phyloP scores from a whole-genome alignment of 371 early-diverging fungal genomes.

The Syncephalastrum racemosum region DNA sequence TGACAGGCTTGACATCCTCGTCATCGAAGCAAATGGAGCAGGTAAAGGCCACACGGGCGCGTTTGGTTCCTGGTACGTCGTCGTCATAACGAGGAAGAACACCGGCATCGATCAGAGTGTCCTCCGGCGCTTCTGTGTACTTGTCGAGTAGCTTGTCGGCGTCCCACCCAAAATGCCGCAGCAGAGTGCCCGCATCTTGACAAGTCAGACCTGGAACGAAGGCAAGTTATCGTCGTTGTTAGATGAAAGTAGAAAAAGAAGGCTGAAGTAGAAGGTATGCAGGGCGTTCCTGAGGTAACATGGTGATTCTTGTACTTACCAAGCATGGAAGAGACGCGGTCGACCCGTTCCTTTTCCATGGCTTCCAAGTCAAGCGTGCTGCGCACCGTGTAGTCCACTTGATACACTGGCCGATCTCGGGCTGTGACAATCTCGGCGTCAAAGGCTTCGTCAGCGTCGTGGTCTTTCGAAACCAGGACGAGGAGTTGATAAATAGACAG shows the following conservation, averaged over 20 bases:
- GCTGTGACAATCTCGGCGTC: no score
- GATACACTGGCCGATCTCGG: constrained; percentile 6
- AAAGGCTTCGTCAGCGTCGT: neutral
- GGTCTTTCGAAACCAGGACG: constrained; percentile 1
- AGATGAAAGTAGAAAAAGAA: neutral
- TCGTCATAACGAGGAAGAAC: constrained; percentile 6
- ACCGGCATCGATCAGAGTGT: constrained; percentile 66
- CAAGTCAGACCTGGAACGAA: constrained; percentile 48
- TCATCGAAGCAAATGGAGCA: constrained; percentile 86
- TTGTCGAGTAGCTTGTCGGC: constrained; percentile 84
- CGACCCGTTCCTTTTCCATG: constrained; percentile 19
- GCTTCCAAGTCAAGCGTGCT: constrained; percentile 11
- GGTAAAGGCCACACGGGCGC: constrained; percentile 47
- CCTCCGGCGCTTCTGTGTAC: constrained; percentile 73
- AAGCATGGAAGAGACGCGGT: constrained; percentile 19
- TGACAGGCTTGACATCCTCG: constrained; percentile 56
- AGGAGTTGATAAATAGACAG: constrained; percentile 1
- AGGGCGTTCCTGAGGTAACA: no score
- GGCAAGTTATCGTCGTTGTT: neutral
- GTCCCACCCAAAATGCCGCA: constrained; percentile 83
- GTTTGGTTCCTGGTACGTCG: constrained; percentile 2
- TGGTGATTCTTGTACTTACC: constrained; percentile 11
- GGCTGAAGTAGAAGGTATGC: no score
- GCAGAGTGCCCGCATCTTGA: constrained; percentile 61
- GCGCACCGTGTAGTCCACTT: constrained; percentile 22